A percentile compares a stretch with the other conserved stretches of the same genome.
Evolutionary conservation across 2,329 filamentous ascomycete species (phyloP).

Genomic region (Cladosporium sp.): DNA sequence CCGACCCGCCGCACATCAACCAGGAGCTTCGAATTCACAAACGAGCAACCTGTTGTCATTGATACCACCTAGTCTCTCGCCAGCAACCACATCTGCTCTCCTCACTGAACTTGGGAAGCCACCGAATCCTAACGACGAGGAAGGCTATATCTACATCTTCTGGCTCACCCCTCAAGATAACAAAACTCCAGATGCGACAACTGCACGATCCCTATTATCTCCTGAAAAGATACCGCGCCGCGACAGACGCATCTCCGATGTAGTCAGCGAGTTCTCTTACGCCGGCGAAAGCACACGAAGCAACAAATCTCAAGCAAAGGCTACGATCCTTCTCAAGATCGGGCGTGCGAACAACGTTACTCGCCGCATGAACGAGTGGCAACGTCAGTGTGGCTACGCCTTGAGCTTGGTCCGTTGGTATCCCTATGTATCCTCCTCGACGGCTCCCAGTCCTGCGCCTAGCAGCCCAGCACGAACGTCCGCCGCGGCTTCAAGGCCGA

Average conservation of each 20-base stretch:
- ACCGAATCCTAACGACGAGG: conserved; percentile 68
- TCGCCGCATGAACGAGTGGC: conserved; percentile 87
- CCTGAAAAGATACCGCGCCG: conserved; percentile 18
- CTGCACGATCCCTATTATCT: conserved; percentile 32
- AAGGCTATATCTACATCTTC: conserved; percentile 98
- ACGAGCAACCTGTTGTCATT: conserved; percentile 52
- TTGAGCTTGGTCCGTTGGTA: conserved; percentile 88
- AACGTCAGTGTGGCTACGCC: conserved; percentile 84
- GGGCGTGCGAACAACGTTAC: conserved; percentile 77
- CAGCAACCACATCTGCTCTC: conserved; percentile 65
- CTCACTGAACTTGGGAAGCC: conserved; percentile 73
- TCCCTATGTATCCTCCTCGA: conserved; percentile 59
- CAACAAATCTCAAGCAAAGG: conserved; percentile 27
- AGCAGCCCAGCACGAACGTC: conserved; percentile 1
- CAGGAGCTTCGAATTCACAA: conserved; percentile 23
- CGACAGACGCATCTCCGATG: conserved; percentile 28
- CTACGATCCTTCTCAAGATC: conserved; percentile 65
- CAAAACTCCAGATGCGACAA: conserved; percentile 46
- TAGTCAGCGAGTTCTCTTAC: conserved; percentile 32
- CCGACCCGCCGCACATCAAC: conserved; percentile 15
- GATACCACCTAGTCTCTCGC: conserved; percentile 64
- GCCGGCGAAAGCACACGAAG: neutral
- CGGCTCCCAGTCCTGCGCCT: conserved; percentile 10
- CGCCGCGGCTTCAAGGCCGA: conserved; percentile 17
- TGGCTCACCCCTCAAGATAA: conserved; percentile 73